Evolutionary conservation across 2,329 filamentous ascomycete genomes (phyloP), one percentile per base, ranked within the genome.

Genomic region (Bimuria novae-zelandiae): DNA sequence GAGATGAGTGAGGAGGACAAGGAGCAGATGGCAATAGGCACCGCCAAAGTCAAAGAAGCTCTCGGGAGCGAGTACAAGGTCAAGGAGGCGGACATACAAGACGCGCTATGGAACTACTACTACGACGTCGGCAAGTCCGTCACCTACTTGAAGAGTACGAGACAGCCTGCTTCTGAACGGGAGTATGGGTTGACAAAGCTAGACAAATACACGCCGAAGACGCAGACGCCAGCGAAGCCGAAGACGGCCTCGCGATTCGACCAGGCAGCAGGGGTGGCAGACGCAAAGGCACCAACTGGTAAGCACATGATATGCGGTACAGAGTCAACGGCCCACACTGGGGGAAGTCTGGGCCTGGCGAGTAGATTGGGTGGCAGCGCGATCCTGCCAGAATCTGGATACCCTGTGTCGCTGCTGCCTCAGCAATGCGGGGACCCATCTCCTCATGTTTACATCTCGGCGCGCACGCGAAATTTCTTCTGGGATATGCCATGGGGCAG

Each of bases 21-120:
- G 71, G 73, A 76, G 70, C 77, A 82, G 56, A 83, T 95, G 82
- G 80, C 82, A 33, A 74, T 83, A 33, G 88, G 86, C 45, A 90
- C 87, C 0, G 78, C 81, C 33, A 80, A 87, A 59, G 88, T 95
- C 30, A 82, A 84, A 53, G 79, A 80, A 56, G 81, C 82, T 7
- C 78, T 96, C n/a, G 88, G 85, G 6, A 73, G 77, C 59, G 85
- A 83, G 56, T 80, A 87, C 63, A 82, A 80, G 68, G 77, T 83
- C n/a, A 80, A 83, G 4, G 84, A 88, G 54, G 77, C 80, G 32
- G 88, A 96, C 68, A 93, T 97, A 57, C 86, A 96, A 71, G 93
- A 97, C 56, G 84, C 92, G 0, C 76, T 99, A 14, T 97, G 92
- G 91, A 86, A 99, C 75, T 97, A 97, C 74, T 97, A 93, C 73